A percentile compares a stretch with the other conserved stretches of the same genome.
Conservation (phyloP, 1,284 basidiomycete species). For the Bondarzewia mesenterica region DNA sequence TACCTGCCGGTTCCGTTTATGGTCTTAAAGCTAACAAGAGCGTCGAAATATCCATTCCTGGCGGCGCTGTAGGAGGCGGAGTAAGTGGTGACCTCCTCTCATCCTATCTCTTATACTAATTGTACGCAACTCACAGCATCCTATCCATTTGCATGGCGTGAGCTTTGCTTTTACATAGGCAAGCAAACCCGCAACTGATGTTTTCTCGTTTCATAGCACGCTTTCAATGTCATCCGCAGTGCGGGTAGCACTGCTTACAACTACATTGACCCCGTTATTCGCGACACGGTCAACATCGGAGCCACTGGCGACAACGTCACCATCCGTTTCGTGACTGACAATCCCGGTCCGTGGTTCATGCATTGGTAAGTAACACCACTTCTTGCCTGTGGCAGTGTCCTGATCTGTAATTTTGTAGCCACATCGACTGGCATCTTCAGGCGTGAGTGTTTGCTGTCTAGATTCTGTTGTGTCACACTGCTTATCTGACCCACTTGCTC, state of each 20-base stretch:
- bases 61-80: conserved; percentile 17
- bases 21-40: conserved; percentile 22
- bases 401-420: background rate
- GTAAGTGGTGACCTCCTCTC: conserved; percentile 8
- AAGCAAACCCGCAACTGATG: background rate
- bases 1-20: conserved; percentile 24
- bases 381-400: background rate
- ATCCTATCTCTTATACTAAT: background rate
- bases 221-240: conserved; percentile 20
- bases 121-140: conserved; percentile 19
- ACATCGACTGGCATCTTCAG: conserved; percentile 18
- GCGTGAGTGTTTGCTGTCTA: conserved; percentile 4
- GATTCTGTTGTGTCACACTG: background rate
- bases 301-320: conserved; percentile 16
- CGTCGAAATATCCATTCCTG: conserved; percentile 30
- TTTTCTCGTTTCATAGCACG: conserved; percentile 15
- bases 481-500: background rate
- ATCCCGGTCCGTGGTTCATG: conserved; percentile 40
- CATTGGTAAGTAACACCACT: conserved; percentile 23
- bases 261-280: conserved; percentile 27
- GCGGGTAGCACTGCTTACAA: conserved; percentile 24
- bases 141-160: conserved; percentile 33
- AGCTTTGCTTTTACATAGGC: too few species aligned
- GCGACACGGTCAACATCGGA: conserved; percentile 20
- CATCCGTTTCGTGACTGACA: conserved; percentile 30